Evolutionary conservation across 805 yeast genomes (phyloP), one percentile per base, ranked within the genome.

Genomic region (Blastobotrys attinorum): DNA sequence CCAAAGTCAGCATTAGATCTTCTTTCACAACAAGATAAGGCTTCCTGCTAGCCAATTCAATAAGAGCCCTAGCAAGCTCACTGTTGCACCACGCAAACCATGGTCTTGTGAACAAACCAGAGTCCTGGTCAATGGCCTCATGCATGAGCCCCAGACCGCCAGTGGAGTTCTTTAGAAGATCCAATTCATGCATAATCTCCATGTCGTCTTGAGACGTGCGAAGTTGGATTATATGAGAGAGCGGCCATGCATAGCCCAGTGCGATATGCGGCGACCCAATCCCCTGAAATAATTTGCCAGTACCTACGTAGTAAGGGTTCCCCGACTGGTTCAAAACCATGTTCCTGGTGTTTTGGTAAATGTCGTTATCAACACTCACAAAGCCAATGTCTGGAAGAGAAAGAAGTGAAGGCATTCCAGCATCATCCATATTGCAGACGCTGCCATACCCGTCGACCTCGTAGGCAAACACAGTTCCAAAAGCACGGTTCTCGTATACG

Each of bases 41-140:
- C 57, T 82, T 83, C 41, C 83, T 66, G 46, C 71, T 64, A 2
- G 90, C 88, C 48, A 87, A 64, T 54, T 85, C 81, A 37, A 87
- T 60, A n/a, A 87, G 80, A 0, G 94, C 81, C 61, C 84, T 84
- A 17, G 88, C 96, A 64, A 87, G 85, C 62, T 88, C 96, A 1
- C 94, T 79, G 58, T 87, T 87, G 53, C 94, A 83, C 96, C 96
- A 87, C 3, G 95, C 82, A 66, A 88, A 88, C 96, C 96, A 87
- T 2, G 92, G 76, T 47, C 96, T 67, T 0, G 95, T 83, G 58
- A 62, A 88, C 20, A 50, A 21, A 47, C 46, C 20, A 2, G 66
- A 71, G 52, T 79, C 71, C 7, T 86, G 94, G 46, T 82, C 65
- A 3, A 87, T 77, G 45, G 83, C 73, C 65, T 87, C 96, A 59